A percentile compares a stretch with the other conserved stretches of the same genome.
Evolutionary conservation across 352 stramenopile species (phyloP).

Genomic region (Globisporangium nagaii): DNA sequence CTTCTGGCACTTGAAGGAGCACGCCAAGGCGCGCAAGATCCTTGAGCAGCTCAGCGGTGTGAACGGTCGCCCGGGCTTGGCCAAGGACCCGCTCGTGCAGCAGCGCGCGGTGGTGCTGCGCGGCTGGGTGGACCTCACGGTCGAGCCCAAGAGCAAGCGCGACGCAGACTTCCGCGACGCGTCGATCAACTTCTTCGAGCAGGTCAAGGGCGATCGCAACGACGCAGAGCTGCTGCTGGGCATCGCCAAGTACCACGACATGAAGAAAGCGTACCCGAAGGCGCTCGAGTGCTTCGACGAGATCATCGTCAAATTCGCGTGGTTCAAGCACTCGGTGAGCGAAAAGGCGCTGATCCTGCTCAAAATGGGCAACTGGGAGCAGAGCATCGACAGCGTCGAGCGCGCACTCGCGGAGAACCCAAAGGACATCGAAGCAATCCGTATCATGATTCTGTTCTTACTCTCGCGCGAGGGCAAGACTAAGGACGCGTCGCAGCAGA

Average conservation of each 20-base stretch:
- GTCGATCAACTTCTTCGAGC: conserved; percentile 61
- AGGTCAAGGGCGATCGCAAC: conserved; percentile 53
- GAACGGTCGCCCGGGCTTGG: conserved; percentile 12
- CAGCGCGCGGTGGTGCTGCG: conserved; percentile 56
- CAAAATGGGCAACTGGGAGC: conserved; percentile 84
- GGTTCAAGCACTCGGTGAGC: conserved; percentile 79
- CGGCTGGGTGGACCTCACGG: conserved; percentile 71
- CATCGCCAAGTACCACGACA: conserved; percentile 63
- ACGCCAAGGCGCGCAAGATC: conserved; percentile 60
- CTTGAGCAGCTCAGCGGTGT: conserved; percentile 48
- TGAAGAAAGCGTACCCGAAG: conserved; percentile 62
- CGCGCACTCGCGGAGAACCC: conserved; percentile 59
- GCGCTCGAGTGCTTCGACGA: conserved; percentile 71
- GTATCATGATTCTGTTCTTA: conserved; percentile 56
- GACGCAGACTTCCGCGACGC: conserved; percentile 55
- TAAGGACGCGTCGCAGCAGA: conserved; percentile 46
- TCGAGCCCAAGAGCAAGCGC: conserved; percentile 64
- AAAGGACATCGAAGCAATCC: conserved; percentile 66
- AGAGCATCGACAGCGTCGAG: conserved; percentile 76
- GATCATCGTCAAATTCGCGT: conserved; percentile 69
- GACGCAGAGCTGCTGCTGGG: conserved; percentile 71
- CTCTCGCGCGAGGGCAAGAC: conserved; percentile 57
- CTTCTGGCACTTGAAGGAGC: conserved; percentile 74
- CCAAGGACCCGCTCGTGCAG: conserved; percentile 22
- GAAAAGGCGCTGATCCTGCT: conserved; percentile 80